Conservation (phyloP, 164 flowering plant species). For the Cinnamomum micranthum region DNA sequence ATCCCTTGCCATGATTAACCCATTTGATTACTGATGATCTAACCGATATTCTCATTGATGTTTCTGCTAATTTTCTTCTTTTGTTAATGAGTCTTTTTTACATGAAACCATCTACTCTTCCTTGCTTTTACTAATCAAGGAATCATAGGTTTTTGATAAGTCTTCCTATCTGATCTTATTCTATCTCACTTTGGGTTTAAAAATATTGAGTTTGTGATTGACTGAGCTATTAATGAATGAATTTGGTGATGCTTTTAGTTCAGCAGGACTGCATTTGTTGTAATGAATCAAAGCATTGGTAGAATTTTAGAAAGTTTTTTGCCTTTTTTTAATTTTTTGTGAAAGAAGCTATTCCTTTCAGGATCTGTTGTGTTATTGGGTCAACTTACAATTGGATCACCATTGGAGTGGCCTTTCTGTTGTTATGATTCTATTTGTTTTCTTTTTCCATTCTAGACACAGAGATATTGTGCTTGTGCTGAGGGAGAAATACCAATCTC, state of each 20-base stretch:
- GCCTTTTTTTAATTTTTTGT: no score
- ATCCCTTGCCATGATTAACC: slow-evolving; percentile 66
- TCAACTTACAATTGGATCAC: no score
- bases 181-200: neutral
- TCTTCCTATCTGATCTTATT: neutral
- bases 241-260: neutral
- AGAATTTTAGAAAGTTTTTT: neutral
- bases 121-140: neutral
- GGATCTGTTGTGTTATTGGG: no score
- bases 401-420: no score
- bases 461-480: no score
- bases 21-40: slow-evolving; percentile 94
- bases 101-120: neutral
- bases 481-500: no score
- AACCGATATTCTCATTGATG: slow-evolving; percentile 43
- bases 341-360: no score
- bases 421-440: no score
- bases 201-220: neutral
- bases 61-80: slow-evolving; percentile 1
- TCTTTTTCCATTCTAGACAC: no score
- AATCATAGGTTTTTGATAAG: neutral
- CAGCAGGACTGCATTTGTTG: neutral
- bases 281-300: neutral
- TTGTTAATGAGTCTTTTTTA: neutral
- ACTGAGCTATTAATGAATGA: neutral